Percentiles rank a stretch among this genome's conserved stretches.
These are phyloP conservation scores for Pochonia chlamydosporia DNA, from an alignment of 2,329 filamentous ascomycete genomes.

Conservation along the genomic window DNA sequence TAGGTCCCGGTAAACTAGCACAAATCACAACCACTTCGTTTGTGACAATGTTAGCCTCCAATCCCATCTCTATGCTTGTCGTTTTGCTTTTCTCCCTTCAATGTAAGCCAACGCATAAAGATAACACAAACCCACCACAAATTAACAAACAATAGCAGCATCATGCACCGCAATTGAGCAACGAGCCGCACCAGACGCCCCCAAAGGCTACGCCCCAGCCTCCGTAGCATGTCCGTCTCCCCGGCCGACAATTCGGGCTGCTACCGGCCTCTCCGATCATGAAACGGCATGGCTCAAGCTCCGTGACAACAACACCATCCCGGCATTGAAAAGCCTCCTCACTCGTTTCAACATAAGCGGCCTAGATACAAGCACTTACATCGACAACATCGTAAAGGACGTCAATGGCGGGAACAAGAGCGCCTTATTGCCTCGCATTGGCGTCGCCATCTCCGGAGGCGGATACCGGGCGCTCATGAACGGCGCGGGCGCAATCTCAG, in stretches of 20 bases:
- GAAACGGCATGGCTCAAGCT: constrained; percentile 14
- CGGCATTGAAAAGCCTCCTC: constrained; percentile 12
- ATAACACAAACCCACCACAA: no score
- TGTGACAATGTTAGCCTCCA: not conserved
- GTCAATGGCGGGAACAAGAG: constrained; percentile 2
- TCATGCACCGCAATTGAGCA: not conserved
- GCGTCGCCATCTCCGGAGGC: constrained; percentile 68
- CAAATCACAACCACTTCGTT: no score
- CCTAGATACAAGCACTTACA: constrained; percentile 12
- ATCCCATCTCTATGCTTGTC: not conserved
- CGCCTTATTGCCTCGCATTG: constrained; percentile 43
- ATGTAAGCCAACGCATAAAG: not conserved
- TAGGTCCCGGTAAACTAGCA: no score
- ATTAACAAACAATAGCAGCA: not conserved
- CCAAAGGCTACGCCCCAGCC: constrained; percentile 13
- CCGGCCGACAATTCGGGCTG: constrained; percentile 11
- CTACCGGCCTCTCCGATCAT: constrained; percentile 10
- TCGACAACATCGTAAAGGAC: constrained; percentile 9
- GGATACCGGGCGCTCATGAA: constrained; percentile 75
- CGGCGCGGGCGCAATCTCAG: constrained; percentile 66
- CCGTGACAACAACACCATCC: constrained; percentile 12
- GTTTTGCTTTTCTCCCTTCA: not conserved
- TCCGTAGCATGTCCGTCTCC: constrained; percentile 12
- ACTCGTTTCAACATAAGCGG: constrained; percentile 12
- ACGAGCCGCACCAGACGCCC: not conserved